Conservation (phyloP, 2,329 filamentous ascomycete genomes). For the Paramyrothecium roridum region DNA sequence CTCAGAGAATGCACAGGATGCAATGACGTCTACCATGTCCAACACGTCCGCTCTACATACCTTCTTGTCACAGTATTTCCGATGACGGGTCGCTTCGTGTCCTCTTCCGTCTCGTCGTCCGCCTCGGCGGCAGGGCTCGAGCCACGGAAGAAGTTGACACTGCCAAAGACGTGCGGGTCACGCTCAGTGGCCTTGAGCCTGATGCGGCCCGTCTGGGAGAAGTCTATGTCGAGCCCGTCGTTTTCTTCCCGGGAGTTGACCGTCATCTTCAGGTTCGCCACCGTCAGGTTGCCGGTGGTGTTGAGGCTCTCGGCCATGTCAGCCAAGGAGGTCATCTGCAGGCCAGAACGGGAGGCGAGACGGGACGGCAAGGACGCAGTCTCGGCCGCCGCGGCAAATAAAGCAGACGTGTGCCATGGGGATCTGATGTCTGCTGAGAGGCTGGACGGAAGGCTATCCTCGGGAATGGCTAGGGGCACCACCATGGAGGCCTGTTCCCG, state of each 20-base stretch:
- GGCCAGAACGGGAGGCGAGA: slow-evolving; percentile 46
- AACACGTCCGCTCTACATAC: slow-evolving; percentile 12
- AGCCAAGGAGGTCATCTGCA: slow-evolving; percentile 47
- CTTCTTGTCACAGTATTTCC: slow-evolving; percentile 22
- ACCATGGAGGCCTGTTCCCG: slow-evolving; percentile 72
- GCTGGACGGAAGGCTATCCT: slow-evolving; percentile 51
- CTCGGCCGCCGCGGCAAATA: slow-evolving; percentile 75
- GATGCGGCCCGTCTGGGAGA: slow-evolving; percentile 23
- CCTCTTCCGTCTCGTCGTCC: slow-evolving; percentile 4
- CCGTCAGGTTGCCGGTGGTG: slow-evolving; percentile 72
- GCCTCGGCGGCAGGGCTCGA: slow-evolving; percentile 1
- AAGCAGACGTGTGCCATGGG: slow-evolving; percentile 75
- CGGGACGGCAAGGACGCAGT: slow-evolving; percentile 75
- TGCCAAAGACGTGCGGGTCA: slow-evolving; percentile 23
- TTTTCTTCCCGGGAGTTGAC: slow-evolving; percentile 36
- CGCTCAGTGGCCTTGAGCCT: slow-evolving; percentile 6
- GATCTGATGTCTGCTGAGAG: slow-evolving; percentile 61
- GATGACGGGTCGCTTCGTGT: slow-evolving; percentile 14
- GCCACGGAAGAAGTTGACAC: slow-evolving; percentile 19
- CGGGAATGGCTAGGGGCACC: slow-evolving; percentile 68
- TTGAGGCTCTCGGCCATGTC: slow-evolving; percentile 67
- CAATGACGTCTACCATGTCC: too few relatives aligned
- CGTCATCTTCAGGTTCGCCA: slow-evolving; percentile 72
- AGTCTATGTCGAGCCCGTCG: slow-evolving; percentile 24
- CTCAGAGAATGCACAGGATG: neutral